phyloP scores from a whole-genome alignment of 768 basidiomycete species.

The Clavulina sp. region DNA sequence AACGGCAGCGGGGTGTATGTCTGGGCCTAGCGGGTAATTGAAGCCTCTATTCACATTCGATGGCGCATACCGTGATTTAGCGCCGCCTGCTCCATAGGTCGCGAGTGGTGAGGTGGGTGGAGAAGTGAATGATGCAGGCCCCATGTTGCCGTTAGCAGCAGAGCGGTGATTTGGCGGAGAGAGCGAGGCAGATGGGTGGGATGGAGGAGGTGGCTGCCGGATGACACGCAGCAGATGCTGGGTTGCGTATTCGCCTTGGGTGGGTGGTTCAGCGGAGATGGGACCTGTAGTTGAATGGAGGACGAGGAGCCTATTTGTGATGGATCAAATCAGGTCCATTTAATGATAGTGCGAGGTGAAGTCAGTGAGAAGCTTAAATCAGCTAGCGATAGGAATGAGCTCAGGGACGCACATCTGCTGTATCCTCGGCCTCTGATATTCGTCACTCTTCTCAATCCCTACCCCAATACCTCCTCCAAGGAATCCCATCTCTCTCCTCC shows the following conservation, averaged over 20 bases:
- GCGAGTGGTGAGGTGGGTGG: no score
- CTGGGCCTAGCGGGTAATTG: no score
- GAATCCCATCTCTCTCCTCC: no score
- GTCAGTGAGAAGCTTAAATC: no score
- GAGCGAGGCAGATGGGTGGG: neutral
- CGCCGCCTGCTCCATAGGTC: no score
- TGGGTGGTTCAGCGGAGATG: slow-evolving; percentile 36
- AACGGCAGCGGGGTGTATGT: no score
- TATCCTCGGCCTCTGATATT: slow-evolving; percentile 47
- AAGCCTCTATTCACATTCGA: no score
- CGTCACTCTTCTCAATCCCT: slow-evolving; percentile 22
- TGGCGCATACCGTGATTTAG: no score
- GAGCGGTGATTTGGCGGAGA: neutral
- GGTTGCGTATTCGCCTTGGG: slow-evolving; percentile 49
- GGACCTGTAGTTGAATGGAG: slow-evolving; percentile 30
- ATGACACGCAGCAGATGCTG: slow-evolving; percentile 38
- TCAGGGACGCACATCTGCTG: slow-evolving; percentile 52
- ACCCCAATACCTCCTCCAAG: slow-evolving; percentile 5
- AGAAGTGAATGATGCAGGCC: no score
- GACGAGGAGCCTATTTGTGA: slow-evolving; percentile 30
- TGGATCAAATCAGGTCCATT: neutral
- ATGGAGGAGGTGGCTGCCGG: slow-evolving; percentile 1
- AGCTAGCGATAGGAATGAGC: neutral
- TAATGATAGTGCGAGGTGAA: slow-evolving; percentile 7
- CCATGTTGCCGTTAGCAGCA: neutral